Base-by-base conservation (phyloP, 2,329 filamentous ascomycete genomes). In the Phymatotrichopsis omnivora region DNA sequence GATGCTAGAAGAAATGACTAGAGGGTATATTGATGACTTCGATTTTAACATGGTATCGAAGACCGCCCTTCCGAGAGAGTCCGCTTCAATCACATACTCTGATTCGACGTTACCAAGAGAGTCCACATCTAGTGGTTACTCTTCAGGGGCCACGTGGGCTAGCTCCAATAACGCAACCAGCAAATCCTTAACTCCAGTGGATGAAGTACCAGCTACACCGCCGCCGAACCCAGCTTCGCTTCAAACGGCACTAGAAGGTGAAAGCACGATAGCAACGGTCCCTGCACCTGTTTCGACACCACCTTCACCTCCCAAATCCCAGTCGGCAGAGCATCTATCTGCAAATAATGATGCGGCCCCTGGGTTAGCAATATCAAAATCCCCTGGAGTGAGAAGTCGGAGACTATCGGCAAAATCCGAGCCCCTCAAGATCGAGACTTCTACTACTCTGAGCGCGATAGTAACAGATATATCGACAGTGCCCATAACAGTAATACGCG, bases 401-500 rank as follows among this genome's bases (percentile, higher is more conserved):
- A 42, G 52, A 29, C 52, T 54, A 34, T 54, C 52, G 17, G 42
- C 50, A 32, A 37, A 53, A 30, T 32, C 52, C 11, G 87, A 83
- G 61, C 82, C 87, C 58, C 68, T 96, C 39, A 93, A 86, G 65
- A 95, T 96, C 45, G 85, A 95, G 63, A 95, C 86, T 29, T 52
- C 46, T 11, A 38, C n/a, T 10, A 36, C 51, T 17, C 42, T 8
- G 66, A 65, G 61, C 39, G 37, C 44, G 10, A 29, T 37, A 19
- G 40, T 35, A 11, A 31, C 49, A 25, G 43, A 17, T 30, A 36
- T 32, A 31, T 39, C 34, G 7, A 33, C 30, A 7, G 27, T 54
- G 24, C 52, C 52, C 12, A 52, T 46, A 20, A 52, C 52, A 10
- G 31, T 52, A 5, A 43, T 50, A 33, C 52, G 63, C 61, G 56